Base-by-base conservation (phyloP, 2,329 filamentous ascomycete genomes). In the Claviceps arundinis region DNA sequence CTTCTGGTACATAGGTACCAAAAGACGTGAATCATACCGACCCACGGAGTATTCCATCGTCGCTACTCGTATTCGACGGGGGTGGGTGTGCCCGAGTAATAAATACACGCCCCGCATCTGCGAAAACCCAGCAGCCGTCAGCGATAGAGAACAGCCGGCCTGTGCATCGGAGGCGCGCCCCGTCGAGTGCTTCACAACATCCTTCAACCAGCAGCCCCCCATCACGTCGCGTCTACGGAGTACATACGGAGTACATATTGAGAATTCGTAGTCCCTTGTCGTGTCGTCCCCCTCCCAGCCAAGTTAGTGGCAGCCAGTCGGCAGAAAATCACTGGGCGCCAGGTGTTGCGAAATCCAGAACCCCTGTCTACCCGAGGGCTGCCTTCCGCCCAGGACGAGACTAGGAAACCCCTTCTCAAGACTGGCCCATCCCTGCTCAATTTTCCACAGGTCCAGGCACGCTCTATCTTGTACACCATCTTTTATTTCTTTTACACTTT, bases 391-490 rank as follows among this genome's bases (percentile, higher is more conserved):
- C 24, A 49, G 41, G 26, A 48, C 46, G 45, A 47, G 40, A 37
- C 49, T 41, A 37, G 17, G 13, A 22, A 14, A 22, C 50, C 34
- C 52, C 51, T 50, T 50, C 49, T 45, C 42, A 48, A 51, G 52
- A 37, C 50, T 51, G 47, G 46, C 26, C 22, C 44, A 50, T 54
- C 48, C 52, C 52, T 54, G 52, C 43, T 44, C 47, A 24, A 24
- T 40, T 50, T 51, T 52, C 52, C 47, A 49, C 48, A 41, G 8
- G 40, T 38, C 49, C 37, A 51, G 43, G 42, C 46, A 44, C 37
- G 37, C 37, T 37, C 48, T 24, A 34, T 11, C 9, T 34, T 34
- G n/a, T 37, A 47, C 48, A 51, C 44, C 34, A 43, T 51, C 38
- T 48, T 56, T 50, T 43, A 30, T 52, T 42, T 47, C 47, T 50